Evolutionary conservation across 2,329 filamentous ascomycete genomes (phyloP), one percentile per base, ranked within the genome.

Genomic region (Elsinoe necatrix): DNA sequence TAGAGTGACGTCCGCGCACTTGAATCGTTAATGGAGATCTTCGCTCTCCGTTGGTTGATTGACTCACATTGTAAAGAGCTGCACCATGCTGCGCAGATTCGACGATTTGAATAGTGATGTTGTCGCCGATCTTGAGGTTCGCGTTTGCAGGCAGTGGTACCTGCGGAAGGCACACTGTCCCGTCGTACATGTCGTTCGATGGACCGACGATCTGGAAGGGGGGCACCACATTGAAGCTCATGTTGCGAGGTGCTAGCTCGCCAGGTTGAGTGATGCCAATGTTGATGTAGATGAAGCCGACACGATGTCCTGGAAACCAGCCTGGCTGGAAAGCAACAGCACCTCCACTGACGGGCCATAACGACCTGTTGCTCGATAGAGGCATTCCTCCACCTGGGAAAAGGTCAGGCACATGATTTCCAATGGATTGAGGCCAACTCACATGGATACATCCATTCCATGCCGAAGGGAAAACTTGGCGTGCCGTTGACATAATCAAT

Each of bases 361-460:
- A 88, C 12, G 93, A 95, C 61, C 92, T 84, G 74, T 98, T 97
- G 43, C 73, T 78, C 0, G 88, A 87, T 35, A 82, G 80, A 47
- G 77, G 76, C 75, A 92, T 83, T 60, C 93, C 93, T 58, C 93
- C 93, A 69, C 92, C 92, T 96, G 12, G 4, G 65, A 16, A 62
- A 9, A 29, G 31, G 47, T 54, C 47, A 57, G 47, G 25, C 16
- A 12, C 9, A 2, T 51, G 27, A 12, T 9, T 20, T 6, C 8
- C 3, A 27, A 27, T n/a, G 34, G 31, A 14, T 6, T 14, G 16
- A 1, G 8, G 23, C 12, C 4, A 8, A 76, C 88, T 74, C 77
- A 95, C 90, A 96, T 71, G 91, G 90, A 76, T 95, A 95, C 69
- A 85, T 83, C 90, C 90, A 96, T 75, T 95, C 87, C 87, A 93